A percentile compares a stretch with the other conserved stretches of the same genome.
phyloP scores from a whole-genome alignment of 768 basidiomycete genomes.

The Wakefieldia striispora region DNA sequence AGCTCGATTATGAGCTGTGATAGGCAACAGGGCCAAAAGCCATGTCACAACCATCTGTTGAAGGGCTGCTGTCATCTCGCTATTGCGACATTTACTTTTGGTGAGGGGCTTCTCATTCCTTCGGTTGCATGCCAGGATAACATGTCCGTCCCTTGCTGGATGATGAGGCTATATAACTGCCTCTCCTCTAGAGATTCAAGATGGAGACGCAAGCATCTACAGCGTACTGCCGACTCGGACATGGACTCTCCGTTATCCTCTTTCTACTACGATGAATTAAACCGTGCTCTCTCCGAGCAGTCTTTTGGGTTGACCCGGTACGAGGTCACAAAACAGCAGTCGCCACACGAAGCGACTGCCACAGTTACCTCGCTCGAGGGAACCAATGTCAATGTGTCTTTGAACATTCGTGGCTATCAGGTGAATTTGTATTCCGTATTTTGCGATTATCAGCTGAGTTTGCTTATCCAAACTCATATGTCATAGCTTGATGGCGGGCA shows the following conservation, averaged over 20 bases:
- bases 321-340: constrained; percentile 35
- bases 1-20: constrained; percentile 16
- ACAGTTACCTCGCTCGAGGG: constrained; percentile 59
- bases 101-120: constrained; percentile 11
- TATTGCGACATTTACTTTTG: constrained; percentile 11
- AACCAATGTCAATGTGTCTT: constrained; percentile 40
- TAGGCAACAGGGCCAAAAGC: constrained; percentile 30
- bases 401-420: constrained; percentile 56
- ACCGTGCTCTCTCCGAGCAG: constrained; percentile 55
- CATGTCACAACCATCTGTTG: constrained; percentile 17
- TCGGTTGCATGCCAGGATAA: constrained; percentile 8
- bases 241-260: constrained; percentile 21
- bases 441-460: neutral
- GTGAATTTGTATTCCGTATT: constrained; percentile 33
- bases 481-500: constrained; percentile 25
- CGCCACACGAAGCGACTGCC: constrained; percentile 49
- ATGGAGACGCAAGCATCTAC: constrained; percentile 18
- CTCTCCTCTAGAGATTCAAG: constrained; percentile 7
- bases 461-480: constrained; percentile 12
- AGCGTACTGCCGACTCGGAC: neutral
- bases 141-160: constrained; percentile 29
- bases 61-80: constrained; percentile 18
- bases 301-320: constrained; percentile 53
- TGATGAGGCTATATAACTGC: constrained; percentile 29
- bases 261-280: constrained; percentile 48